Conservation (phyloP, 345 rosid genomes). For the Gossypium australe region DNA sequence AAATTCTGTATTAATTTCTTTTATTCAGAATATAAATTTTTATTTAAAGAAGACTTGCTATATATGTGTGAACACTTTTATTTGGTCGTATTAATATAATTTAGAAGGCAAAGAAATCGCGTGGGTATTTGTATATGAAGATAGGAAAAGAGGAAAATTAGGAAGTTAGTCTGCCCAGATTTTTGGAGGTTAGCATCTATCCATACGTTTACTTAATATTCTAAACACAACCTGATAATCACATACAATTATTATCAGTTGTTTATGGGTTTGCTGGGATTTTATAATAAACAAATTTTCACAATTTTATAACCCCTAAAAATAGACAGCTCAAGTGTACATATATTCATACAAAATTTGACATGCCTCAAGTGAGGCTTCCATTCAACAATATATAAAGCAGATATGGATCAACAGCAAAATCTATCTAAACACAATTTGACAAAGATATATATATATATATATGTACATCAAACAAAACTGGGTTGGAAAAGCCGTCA, state of each 20-base stretch:
- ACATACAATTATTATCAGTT: not conserved
- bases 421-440: not conserved
- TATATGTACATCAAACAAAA: not conserved
- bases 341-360: not conserved
- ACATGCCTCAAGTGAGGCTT: not conserved
- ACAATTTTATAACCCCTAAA: not conserved
- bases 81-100: too few species aligned
- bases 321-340: not conserved
- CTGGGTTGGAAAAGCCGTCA: not conserved
- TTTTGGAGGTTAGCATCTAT: not conserved
- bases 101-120: too few species aligned
- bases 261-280: not conserved
- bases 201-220: not conserved
- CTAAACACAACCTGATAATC: not conserved
- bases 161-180: not conserved
- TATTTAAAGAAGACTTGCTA: too few species aligned
- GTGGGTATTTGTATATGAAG: too few species aligned
- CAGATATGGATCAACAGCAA: not conserved
- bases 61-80: too few species aligned
- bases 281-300: not conserved
- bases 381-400: not conserved
- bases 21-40: too few species aligned
- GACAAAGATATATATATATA: not conserved
- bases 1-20: too few species aligned
- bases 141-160: too few species aligned